A percentile compares a stretch with the other conserved stretches of the same genome.
phyloP scores from a whole-genome alignment of 768 basidiomycete species.

The Trametopsis cervina region DNA sequence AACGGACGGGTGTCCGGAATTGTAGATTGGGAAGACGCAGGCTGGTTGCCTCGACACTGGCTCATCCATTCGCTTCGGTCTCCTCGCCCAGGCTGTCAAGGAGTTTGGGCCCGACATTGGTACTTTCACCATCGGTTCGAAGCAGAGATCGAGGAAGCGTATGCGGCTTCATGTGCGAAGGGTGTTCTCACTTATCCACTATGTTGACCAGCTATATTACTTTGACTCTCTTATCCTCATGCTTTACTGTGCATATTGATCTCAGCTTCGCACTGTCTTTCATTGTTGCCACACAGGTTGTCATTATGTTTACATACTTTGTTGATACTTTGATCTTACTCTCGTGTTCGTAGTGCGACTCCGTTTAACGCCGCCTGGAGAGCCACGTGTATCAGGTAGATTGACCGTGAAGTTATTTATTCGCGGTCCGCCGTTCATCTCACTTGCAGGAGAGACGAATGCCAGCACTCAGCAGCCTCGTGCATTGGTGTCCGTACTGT shows the following conservation, averaged over 20 bases:
- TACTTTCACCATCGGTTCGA: not conserved
- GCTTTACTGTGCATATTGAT: not conserved
- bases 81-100: not conserved
- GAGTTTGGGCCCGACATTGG: not conserved
- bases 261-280: too few species aligned
- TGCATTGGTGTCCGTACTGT: too few species aligned
- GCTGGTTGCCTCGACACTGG: constrained; percentile 10
- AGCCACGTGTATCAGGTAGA: too few species aligned
- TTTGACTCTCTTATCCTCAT: not conserved
- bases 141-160: not conserved
- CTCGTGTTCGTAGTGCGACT: too few species aligned
- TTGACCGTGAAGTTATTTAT: too few species aligned
- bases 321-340: too few species aligned
- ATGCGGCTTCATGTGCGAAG: not conserved
- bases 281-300: too few species aligned
- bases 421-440: too few species aligned
- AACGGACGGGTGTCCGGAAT: constrained; percentile 6
- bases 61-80: not conserved
- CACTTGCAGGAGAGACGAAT: too few species aligned
- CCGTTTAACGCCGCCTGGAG: too few species aligned
- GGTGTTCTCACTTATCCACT: not conserved
- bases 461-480: too few species aligned
- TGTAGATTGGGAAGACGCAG: constrained; percentile 9
- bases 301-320: too few species aligned
- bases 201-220: not conserved